Evolutionary conservation across 441 rosid genomes (phyloP), one percentile per base, ranked within the genome.

Genomic region (Theobroma grandiflorum): DNA sequence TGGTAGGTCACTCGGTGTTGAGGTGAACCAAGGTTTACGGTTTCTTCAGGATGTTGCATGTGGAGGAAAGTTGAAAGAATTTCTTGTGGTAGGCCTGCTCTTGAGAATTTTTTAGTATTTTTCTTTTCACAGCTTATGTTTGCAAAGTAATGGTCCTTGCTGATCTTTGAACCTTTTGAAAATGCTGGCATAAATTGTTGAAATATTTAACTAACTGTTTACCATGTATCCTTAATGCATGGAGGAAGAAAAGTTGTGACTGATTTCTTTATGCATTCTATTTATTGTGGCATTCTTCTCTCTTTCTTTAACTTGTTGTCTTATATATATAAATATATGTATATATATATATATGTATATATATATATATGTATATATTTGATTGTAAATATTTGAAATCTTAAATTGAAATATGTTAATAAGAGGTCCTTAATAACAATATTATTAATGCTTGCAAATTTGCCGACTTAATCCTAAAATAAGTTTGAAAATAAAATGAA

Each of bases 21-120:
- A 91, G 87, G 86, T 94, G 55, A 95, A 95, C 81, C 83, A 77
- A 26, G 93, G 86, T 78, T 85, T 97, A 84, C 74, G 76, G 79
- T 90, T 80, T 80, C 93, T 95, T 82, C 99, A 95, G 84, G 96
- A 94, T 79, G 81, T 92, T 85, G 72, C 99, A n/a, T 85, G 92
- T 78, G 83, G 81, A 79, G 99, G 96, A 80, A 90, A 83, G 78
- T 80, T 92, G 87, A 95, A 93, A 83, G 97, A 94, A 71, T 89
- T 94, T 89, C 86, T 95, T 76, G 58, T 83, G 88, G 99, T 97
- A 75, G 43, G 89, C 82, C 64, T 64, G 38, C 14, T 45, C 11
- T 70, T 43, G 22, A 67, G n/a, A 18, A 72, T 81, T 81, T 45
- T 12, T 38, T 79, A 50, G 49, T 64, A 33, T n/a, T n/a, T 72